Base-by-base conservation (phyloP, 1,284 basidiomycete genomes). In the Retiboletus fuscus region DNA sequence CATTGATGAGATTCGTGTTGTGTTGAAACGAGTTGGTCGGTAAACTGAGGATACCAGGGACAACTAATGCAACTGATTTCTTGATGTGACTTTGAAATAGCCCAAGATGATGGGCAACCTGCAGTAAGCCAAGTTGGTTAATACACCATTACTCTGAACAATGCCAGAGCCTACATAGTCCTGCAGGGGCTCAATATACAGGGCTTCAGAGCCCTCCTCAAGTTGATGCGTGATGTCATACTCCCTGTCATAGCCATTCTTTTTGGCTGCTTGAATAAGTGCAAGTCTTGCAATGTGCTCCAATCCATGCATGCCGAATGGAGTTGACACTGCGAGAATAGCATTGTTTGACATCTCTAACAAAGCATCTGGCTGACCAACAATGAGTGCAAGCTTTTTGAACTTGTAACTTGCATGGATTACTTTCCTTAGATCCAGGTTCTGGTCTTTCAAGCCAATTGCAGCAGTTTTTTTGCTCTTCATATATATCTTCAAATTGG, bases 361-460 rank as follows among this genome's bases (percentile, higher is more conserved):
- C 26, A 55, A 28, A 30, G 53, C 53, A n/a, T 55, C n/a, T 28
- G 51, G 15, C n/a, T 55, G 18, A 26, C 53, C 28, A 18, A 55
- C 26, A 7, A 28, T n/a, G 28, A 55, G 53, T 26, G 26, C 26
- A 10, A 26, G 28, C 26, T 28, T 55, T 5, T 26, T 15, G 18
- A 26, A 55, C 28, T 28, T 10, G 13, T 55, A 55, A 26, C 53
- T 55, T 26, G 28, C 28, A 28, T 55, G 53, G n/a, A 55, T 55
- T 16, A 55, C 26, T 26, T 55, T 55, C 28, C 53, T 55, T 15
- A 55, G n/a, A n/a, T 55, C 53, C n/a, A 8, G 53, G 26, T 55
- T 55, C 53, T 55, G 53, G n/a, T 55, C 53, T 28, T 55, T 55
- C 53, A 55, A 28, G 53, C 26, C 53, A 26, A 55, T 55, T 18